Conservation (phyloP, 805 yeast genomes). For the Suhomyces faveliae region DNA sequence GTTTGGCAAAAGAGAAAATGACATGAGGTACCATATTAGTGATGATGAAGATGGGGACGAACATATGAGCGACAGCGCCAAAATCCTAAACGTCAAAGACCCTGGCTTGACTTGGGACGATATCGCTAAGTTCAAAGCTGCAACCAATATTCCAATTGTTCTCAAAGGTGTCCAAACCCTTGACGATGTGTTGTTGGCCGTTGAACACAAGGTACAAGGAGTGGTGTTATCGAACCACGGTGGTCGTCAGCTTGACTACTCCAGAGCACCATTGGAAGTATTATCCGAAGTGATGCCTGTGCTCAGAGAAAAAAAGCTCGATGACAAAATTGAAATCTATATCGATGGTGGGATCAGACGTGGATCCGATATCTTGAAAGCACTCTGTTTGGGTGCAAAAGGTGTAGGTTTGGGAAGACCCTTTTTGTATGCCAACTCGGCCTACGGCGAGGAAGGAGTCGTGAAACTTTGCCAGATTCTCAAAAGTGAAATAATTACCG, state of each 20-base stretch:
- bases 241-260: conserved; percentile 66
- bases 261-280: conserved; percentile 61
- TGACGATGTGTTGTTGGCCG: conserved; percentile 62
- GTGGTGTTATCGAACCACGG: conserved; percentile 73
- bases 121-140: conserved; percentile 36
- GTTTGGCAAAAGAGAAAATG: conserved; percentile 54
- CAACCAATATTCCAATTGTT: conserved; percentile 39
- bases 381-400: conserved; percentile 72
- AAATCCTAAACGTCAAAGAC: conserved; percentile 42
- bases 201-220: conserved; percentile 58
- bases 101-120: conserved; percentile 40
- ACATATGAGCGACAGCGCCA: conserved; percentile 22
- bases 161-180: conserved; percentile 66
- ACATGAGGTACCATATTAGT: conserved; percentile 35
- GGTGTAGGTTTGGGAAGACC: conserved; percentile 79
- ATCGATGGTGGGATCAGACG: conserved; percentile 78
- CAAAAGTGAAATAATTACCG: conserved; percentile 58
- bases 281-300: conserved; percentile 54
- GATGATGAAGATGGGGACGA: conserved; percentile 23
- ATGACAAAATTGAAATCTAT: conserved; percentile 57
- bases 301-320: conserved; percentile 40
- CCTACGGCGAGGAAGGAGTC: conserved; percentile 78
- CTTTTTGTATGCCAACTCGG: conserved; percentile 69
- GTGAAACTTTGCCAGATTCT: conserved; percentile 59
- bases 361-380: conserved; percentile 76